Base-by-base conservation (phyloP, 2,329 filamentous ascomycete genomes). In the Exophiala bonariae region DNA sequence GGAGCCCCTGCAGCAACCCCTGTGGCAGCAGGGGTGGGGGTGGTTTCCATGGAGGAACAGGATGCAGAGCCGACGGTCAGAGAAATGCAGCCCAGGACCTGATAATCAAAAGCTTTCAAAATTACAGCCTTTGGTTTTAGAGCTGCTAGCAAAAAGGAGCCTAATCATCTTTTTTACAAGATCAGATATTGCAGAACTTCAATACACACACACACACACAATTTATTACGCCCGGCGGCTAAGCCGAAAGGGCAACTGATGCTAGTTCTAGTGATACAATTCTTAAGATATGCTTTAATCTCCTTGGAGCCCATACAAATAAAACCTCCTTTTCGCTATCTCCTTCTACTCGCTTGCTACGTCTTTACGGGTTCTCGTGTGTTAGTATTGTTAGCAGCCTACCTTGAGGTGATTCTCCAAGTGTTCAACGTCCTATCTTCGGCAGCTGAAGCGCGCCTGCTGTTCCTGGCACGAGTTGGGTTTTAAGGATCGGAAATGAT, bases 371-470 rank as follows among this genome's bases (percentile, higher is more conserved):
- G 45, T 56, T 41, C 58, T 55, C 48, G 53, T 62, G 52, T 14
- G 32, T 59, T 61, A 61, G 61, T 60, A 56, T 46, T 49, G 59
- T 55, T 41, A 54, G 61, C 57, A 59, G 59, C 60, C 58, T 62
- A 30, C 55, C 61, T 64, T 64, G 54, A 64, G 61, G 55, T 54
- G 53, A 57, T 65, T 64, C 60, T 63, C 42, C 52, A 66, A 65
- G 60, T 64, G 54, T 65, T 65, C 55, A 63, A 61, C 53, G 60
- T 66, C 60, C 61, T 63, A 64, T 63, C 44, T 39, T 64, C 59
- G 49, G 59, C 58, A 63, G 59, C 59, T 64, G 59, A 66, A 65
- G 62, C 59, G 56, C 58, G 58, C 60, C 61, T 56, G 62, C 58
- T 51, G 6, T 33, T 60, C 10, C 32, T 56, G 42, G 46, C 57